A percentile compares a stretch with the other conserved stretches of the same genome.
phyloP scores from a whole-genome alignment of 495 filamentous ascomycete species.

The Astrocystis sublimbata region DNA sequence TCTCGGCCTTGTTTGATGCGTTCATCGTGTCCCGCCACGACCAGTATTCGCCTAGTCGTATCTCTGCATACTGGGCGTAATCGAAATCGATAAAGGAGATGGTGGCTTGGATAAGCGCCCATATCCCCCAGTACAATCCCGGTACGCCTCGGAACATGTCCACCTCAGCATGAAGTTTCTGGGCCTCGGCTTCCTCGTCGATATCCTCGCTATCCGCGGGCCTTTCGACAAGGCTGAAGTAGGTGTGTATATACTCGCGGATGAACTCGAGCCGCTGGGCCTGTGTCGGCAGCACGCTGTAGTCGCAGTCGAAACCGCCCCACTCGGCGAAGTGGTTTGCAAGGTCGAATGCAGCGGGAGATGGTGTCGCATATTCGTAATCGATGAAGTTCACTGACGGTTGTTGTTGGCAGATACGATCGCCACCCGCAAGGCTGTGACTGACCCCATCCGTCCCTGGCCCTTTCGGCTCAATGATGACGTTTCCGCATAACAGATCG shows the following conservation, averaged over 20 bases:
- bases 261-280: constrained; percentile 80
- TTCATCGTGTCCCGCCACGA: constrained; percentile 81
- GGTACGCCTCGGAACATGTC: constrained; percentile 87
- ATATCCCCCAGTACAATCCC: constrained; percentile 88
- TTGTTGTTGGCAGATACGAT: constrained; percentile 29
- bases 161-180: constrained; percentile 70
- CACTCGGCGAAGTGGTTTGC: constrained; percentile 99
- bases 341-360: constrained; percentile 95
- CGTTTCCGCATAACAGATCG: constrained; percentile 91
- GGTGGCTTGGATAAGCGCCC: constrained; percentile 93
- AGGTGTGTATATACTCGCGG: constrained; percentile 70
- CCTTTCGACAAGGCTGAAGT: constrained; percentile 43
- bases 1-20: constrained; percentile 56
- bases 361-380: constrained; percentile 94
- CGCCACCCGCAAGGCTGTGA: constrained; percentile 3
- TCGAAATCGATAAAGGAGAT: constrained; percentile 98
- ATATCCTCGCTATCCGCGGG: constrained; percentile 40
- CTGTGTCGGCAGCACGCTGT: constrained; percentile 75
- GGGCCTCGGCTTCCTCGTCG: constrained; percentile 59
- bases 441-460: constrained; percentile 29
- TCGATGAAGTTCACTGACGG: constrained; percentile 85
- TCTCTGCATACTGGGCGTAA: constrained; percentile 88
- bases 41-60: constrained; percentile 89
- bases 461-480: constrained; percentile 63
- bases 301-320: constrained; percentile 96